Evolutionary conservation across 805 yeast genomes (phyloP), one percentile per base, ranked within the genome.

Genomic region (Ogataea pignaliae): DNA sequence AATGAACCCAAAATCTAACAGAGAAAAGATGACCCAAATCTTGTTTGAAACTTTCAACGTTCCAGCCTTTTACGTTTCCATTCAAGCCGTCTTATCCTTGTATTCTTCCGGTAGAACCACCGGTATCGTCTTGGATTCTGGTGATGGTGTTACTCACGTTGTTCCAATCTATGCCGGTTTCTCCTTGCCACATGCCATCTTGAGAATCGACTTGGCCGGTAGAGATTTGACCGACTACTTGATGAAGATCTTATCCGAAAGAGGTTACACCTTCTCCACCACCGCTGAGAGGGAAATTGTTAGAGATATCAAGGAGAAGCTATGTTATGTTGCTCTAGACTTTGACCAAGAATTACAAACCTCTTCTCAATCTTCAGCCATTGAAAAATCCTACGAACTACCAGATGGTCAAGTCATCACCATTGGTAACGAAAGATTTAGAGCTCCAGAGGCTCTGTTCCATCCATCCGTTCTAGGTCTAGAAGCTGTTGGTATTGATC

Each of bases 71-170:
- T 93, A 93, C 85, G 97, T 93, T 60, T 84, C 95, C 63, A 91
- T 93, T 70, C 99, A 91, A 79, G 98, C 99, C 64, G 97, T 91
- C 50, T 82, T 93, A 69, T 93, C 99, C 47, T 81, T 93, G 69
- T 93, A 93, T 81, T 89, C 99, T 46, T 90, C 98, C 56, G 99
- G 99, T 81, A 91, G 98, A 86, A 95, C 98, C 64, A 93, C 99
- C 59, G 99, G 99, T 88, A 90, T 91, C 66, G 99, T 93, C 57
- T 83, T 93, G 71, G 99, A 91, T 79, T 90, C 97, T 56, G 99
- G 99, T 84, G 99, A 91, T 71, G 99, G 99, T 88, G 98, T 93
- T 64, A 90, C 98, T 66, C 98, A 91, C 95, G 97, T 91, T 75
- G 99, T 93, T 57, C 99, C 99, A 75, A 91, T 93, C 70, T 93